Evolutionary conservation across 2,329 filamentous ascomycete genomes (phyloP).

Genomic region (Colletotrichum navitas): DNA sequence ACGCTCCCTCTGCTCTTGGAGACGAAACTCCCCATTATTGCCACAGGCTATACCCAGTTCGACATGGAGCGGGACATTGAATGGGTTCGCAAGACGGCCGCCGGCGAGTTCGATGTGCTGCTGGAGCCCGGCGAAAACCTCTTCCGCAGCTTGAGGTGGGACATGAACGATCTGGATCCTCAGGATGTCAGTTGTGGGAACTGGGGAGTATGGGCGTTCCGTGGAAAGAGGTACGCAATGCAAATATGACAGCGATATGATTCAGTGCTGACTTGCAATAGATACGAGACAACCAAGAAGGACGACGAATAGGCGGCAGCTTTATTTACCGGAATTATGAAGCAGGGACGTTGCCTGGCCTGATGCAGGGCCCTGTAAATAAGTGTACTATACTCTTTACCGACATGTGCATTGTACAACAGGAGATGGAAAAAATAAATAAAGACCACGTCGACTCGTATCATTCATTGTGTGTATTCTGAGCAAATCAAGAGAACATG

Average conservation of each 20-base stretch:
- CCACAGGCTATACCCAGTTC: slow-evolving; percentile 94
- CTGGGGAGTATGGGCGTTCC: slow-evolving; percentile 97
- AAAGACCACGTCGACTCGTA: slow-evolving; percentile 26
- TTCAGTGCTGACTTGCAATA: slow-evolving; percentile 53
- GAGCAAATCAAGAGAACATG: too few species aligned
- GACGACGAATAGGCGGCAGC: slow-evolving; percentile 48
- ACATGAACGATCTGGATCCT: slow-evolving; percentile 94
- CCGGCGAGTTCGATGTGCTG: slow-evolving; percentile 91
- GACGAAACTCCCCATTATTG: slow-evolving; percentile 94
- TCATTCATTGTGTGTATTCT: neutral
- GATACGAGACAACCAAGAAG: slow-evolving; percentile 74
- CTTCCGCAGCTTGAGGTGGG: slow-evolving; percentile 96
- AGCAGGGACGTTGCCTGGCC: neutral
- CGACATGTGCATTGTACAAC: slow-evolving; percentile 39
- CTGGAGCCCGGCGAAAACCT: slow-evolving; percentile 93
- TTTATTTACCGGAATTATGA: neutral
- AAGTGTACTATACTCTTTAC: slow-evolving; percentile 40
- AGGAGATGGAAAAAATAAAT: slow-evolving; percentile 8
- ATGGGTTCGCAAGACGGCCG: slow-evolving; percentile 87
- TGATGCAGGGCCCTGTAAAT: slow-evolving; percentile 36
- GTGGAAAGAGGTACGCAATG: slow-evolving; percentile 86
- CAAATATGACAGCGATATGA: neutral
- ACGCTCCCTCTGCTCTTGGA: slow-evolving; percentile 91
- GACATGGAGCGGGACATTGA: slow-evolving; percentile 94
- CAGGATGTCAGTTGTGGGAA: slow-evolving; percentile 96